Base-by-base conservation (phyloP, 1,284 basidiomycete genomes). In the Boletus semigastroideus region DNA sequence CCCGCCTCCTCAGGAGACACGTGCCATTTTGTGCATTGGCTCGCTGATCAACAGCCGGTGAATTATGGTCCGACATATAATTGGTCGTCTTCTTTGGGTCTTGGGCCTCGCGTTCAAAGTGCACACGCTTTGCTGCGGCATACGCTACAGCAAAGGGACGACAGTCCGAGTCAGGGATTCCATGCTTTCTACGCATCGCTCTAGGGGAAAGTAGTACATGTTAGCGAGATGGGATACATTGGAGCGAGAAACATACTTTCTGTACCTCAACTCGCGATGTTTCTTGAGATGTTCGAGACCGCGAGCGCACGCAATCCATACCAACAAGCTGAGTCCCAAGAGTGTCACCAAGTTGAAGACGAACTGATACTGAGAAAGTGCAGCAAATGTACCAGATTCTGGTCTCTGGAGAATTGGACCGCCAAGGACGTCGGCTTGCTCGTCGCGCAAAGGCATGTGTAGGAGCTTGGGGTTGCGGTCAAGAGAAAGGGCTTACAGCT, bases 71-170 rank as follows among this genome's bases (percentile, higher is more conserved):
- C 47, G 65, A 64, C 44, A 53, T 51, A 54, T 56, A 57, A 69
- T 66, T 60, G 45, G 54, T 51, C 30, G 44, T 52, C 56, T 58
- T 66, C 55, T 63, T 68, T 49, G 51, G 55, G 64, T 74, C 59
- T 57, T 69, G 60, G 59, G 70, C 60, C 67, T 74, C 68, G 61
- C 71, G 69, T 56, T 79, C 75, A 63, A 79, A 74, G 59, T 78
- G 76, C 52, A 76, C 72, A 59, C 73, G 72, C 58, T 75, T 68
- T 22, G 79, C 87, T 50, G 86, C 85, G 56, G 85, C 83, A 68
- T 87, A 88, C n/a, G 89, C 90, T 52, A 91, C 84, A 65, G 86
- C 86, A 75, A 92, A 92, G 10, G 90, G 86, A 36, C 89, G 78
- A 57, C 82, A 76, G 72, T 91, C 89, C 51, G 75, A 76, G 73